Conservation (phyloP, 768 basidiomycete species). For the Brasilioporus rufonigricans region DNA sequence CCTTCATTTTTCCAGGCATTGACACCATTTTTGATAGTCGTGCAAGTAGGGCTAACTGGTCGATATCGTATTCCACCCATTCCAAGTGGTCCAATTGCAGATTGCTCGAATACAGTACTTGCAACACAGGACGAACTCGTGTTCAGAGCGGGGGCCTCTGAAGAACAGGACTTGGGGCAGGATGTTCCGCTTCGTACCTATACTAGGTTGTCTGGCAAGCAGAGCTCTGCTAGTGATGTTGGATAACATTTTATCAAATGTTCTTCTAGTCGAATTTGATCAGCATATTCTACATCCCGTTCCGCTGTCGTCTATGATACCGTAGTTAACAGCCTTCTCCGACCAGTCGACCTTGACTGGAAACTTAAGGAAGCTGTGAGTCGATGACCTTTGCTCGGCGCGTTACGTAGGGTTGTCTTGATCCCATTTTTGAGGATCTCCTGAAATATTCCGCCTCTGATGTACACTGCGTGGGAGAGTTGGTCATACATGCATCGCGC, state of each 20-base stretch:
- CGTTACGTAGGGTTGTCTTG: too few species aligned
- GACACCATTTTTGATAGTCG: not conserved
- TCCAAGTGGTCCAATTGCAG: not conserved
- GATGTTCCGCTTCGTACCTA: not conserved
- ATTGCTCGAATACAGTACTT: not conserved
- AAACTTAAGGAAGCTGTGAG: not conserved
- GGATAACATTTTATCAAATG: not conserved
- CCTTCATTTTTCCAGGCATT: not conserved
- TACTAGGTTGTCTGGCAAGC: too few species aligned
- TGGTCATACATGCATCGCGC: too few species aligned
- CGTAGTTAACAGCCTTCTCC: not conserved
- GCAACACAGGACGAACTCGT: not conserved
- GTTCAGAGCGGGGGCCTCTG: not conserved
- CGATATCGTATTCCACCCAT: not conserved
- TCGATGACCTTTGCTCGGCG: too few species aligned
- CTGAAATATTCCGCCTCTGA: not conserved
- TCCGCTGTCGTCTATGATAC: not conserved
- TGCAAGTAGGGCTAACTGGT: not conserved
- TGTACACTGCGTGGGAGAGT: too few species aligned
- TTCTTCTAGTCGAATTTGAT: not conserved
- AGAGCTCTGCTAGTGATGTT: not conserved
- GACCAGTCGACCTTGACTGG: too few species aligned
- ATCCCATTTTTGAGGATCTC: too few species aligned
- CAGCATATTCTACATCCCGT: too few species aligned
- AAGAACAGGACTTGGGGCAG: not conserved